A percentile compares a stretch with the other conserved stretches of the same genome.
phyloP scores from a whole-genome alignment of 228 moss, liverwort and hornwort genomes.

The Sphagnum fallax region DNA sequence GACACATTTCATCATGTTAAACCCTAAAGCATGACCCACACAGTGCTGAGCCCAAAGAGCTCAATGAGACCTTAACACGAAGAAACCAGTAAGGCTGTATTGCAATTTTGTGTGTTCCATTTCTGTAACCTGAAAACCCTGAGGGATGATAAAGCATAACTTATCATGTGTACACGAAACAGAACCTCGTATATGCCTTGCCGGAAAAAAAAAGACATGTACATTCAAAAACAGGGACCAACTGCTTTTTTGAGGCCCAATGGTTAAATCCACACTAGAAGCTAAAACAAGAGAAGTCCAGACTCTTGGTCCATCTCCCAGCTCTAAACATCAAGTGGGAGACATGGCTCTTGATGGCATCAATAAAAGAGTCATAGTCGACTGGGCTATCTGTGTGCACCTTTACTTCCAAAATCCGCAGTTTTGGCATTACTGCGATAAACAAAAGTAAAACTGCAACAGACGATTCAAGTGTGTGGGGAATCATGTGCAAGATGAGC shows the following conservation, averaged over 20 bases:
- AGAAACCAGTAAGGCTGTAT: too few species aligned
- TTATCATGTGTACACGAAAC: too few species aligned
- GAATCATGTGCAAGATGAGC: slow-evolving; percentile 38
- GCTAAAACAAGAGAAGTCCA: slow-evolving; percentile 42
- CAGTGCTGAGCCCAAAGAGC: too few species aligned
- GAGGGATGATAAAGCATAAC: too few species aligned
- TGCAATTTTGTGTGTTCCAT: too few species aligned
- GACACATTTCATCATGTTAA: too few species aligned
- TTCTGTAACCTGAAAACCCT: too few species aligned
- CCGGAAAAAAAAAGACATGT: too few species aligned
- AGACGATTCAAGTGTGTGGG: slow-evolving; percentile 5
- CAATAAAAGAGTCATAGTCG: slow-evolving; percentile 29
- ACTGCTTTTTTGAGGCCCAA: neutral
- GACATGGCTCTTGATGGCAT: slow-evolving; percentile 10
- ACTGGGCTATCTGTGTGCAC: slow-evolving; percentile 5
- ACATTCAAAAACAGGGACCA: too few species aligned
- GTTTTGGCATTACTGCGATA: slow-evolving; percentile 10
- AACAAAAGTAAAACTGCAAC: neutral
- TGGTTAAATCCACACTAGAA: slow-evolving; percentile 11
- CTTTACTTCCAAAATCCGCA: slow-evolving; percentile 13
- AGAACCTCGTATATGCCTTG: too few species aligned
- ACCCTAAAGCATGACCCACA: too few species aligned
- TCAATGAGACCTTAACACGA: too few species aligned
- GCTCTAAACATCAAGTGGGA: slow-evolving; percentile 18
- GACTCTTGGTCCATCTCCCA: slow-evolving; percentile 26